These are phyloP conservation scores for Paracamarosporium sp. DNA, from an alignment of 2,329 filamentous ascomycete genomes.

Conservation along the genomic window DNA sequence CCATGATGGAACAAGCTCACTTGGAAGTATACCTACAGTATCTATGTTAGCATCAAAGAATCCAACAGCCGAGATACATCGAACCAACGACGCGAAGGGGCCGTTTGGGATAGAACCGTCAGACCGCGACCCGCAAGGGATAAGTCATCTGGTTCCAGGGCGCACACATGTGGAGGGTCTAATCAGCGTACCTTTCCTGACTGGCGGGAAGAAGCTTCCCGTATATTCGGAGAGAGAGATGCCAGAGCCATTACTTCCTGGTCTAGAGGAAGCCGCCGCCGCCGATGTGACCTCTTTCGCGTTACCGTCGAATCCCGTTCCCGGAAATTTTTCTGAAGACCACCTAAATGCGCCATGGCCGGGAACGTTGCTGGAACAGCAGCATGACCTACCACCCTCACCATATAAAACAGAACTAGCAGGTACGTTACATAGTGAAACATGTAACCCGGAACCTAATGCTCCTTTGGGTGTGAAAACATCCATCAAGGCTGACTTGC, in stretches of 20 bases:
- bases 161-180: not conserved
- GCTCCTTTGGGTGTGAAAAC: not conserved
- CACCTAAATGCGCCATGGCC: not conserved
- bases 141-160: too few relatives aligned
- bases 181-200: not conserved
- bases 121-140: too few relatives aligned
- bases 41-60: not conserved
- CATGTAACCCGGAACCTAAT: not conserved
- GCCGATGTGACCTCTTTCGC: not conserved
- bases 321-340: not conserved
- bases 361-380: not conserved
- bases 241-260: not conserved
- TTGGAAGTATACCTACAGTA: not conserved
- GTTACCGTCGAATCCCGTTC: not conserved
- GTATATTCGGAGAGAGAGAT: not conserved
- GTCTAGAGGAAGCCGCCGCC: slow-evolving; percentile 5
- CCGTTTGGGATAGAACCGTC: not conserved
- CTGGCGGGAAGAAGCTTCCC: not conserved
- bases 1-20: not conserved
- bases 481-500: not conserved
- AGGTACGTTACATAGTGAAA: not conserved
- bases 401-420: not conserved
- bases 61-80: not conserved
- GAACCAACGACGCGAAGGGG: not conserved
- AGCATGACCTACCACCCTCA: not conserved